These are phyloP conservation scores for Cytospora leucostoma DNA, from an alignment of 2,329 filamentous ascomycete genomes.

Conservation along the genomic window DNA sequence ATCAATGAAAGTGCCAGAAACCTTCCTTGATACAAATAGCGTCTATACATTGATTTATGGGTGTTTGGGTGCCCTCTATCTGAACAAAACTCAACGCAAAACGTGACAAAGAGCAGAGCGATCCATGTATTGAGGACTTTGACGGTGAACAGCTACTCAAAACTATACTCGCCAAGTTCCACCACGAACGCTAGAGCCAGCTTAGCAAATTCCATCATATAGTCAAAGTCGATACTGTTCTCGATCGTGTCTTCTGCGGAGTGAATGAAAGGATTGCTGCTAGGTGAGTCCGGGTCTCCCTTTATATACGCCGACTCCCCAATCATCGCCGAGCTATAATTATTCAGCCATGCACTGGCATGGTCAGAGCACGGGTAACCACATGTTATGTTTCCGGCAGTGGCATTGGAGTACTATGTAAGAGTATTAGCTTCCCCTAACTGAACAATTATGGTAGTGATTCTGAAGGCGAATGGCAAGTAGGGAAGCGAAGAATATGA, in stretches of 20 bases:
- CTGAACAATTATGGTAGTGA: not conserved
- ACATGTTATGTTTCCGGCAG: conserved; percentile 10
- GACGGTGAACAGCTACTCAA: not conserved
- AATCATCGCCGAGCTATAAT: conserved; percentile 14
- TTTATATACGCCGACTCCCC: conserved; percentile 17
- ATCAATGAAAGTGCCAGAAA: too few species aligned
- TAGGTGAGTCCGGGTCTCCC: not conserved
- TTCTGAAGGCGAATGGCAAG: not conserved
- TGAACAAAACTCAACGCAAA: too few species aligned
- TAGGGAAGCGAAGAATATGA: not conserved
- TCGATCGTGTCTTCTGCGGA: conserved; percentile 17
- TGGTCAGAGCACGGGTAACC: conserved; percentile 19
- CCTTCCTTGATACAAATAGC: too few species aligned
- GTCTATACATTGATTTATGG: too few species aligned
- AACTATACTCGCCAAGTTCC: conserved; percentile 8
- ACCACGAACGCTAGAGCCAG: conserved; percentile 10
- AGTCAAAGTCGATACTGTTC: conserved; percentile 13
- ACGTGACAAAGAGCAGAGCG: not conserved
- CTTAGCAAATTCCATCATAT: conserved; percentile 21
- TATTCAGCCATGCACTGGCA: conserved; percentile 9
- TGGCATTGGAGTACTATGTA: conserved; percentile 7
- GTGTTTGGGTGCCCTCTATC: too few species aligned
- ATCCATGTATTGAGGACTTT: not conserved
- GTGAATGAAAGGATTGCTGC: conserved; percentile 11
- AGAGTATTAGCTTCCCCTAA: not conserved